phyloP scores from a whole-genome alignment of 495 filamentous ascomycete genomes.

The Penicillium pulvis region DNA sequence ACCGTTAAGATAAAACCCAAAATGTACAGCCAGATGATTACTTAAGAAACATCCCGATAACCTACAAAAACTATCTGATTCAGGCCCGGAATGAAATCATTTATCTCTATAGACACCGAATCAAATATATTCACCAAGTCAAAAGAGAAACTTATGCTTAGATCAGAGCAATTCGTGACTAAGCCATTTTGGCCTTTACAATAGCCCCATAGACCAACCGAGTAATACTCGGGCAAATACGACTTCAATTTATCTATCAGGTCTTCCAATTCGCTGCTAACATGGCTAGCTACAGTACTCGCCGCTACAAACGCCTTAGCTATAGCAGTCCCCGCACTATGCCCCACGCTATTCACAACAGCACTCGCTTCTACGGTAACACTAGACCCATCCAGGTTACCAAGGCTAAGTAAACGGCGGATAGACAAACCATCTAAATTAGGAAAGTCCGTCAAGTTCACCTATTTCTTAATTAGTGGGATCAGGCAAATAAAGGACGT shows the following conservation, averaged over 20 bases:
- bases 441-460: conserved; percentile 8
- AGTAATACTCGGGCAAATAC: conserved; percentile 5
- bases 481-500: not conserved
- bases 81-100: not conserved
- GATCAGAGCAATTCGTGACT: conserved; percentile 4
- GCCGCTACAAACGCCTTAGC: no score
- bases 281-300: no score
- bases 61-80: conserved; percentile 5
- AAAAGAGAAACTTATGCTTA: conserved; percentile 9
- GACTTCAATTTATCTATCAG: conserved; percentile 8
- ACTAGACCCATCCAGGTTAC: no score
- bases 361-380: no score
- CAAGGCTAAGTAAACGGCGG: conserved; percentile 1
- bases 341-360: no score
- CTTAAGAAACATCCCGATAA: conserved; percentile 5
- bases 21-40: no score
- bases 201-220: conserved; percentile 9
- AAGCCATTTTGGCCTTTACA: conserved; percentile 5
- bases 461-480: conserved; percentile 2
- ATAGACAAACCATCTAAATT: not conserved
- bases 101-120: not conserved
- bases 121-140: conserved; percentile 7
- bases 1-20: no score
- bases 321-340: no score
- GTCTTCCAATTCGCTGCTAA: no score